These are phyloP conservation scores for Castanea crenata DNA, from an alignment of 306 rosid genomes.

Conservation along the genomic window DNA sequence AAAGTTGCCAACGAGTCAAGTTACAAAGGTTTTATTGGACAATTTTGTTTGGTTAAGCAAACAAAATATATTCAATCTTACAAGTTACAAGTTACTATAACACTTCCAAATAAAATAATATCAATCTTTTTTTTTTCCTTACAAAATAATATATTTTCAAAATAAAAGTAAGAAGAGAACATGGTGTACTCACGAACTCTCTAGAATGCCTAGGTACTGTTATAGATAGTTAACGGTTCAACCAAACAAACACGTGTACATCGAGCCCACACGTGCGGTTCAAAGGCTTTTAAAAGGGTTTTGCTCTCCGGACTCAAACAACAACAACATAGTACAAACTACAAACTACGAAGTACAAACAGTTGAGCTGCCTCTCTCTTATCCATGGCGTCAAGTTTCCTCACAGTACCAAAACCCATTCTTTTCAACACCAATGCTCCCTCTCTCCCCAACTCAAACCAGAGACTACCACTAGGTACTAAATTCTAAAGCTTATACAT, in stretches of 20 bases:
- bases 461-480: conserved; percentile 37
- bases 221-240: background rate
- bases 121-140: too few species aligned
- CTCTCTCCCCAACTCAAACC: conserved; percentile 41
- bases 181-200: background rate
- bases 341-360: background rate
- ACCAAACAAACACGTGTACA: background rate
- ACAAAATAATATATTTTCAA: too few species aligned
- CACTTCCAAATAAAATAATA: too few species aligned
- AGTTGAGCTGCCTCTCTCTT: background rate
- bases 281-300: background rate
- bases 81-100: too few species aligned
- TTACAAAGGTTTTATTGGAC: too few species aligned
- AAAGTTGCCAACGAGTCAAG: too few species aligned
- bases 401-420: conserved; percentile 52
- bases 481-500: background rate
- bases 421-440: conserved; percentile 33
- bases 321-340: background rate
- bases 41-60: too few species aligned
- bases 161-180: too few species aligned
- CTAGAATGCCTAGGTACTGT: background rate
- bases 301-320: background rate
- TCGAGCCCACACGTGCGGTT: background rate
- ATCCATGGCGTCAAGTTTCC: conserved; percentile 77
- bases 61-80: too few species aligned